Evolutionary conservation across 164 flowering plant genomes (phyloP).

Genomic region (Dillenia turbinata): DNA sequence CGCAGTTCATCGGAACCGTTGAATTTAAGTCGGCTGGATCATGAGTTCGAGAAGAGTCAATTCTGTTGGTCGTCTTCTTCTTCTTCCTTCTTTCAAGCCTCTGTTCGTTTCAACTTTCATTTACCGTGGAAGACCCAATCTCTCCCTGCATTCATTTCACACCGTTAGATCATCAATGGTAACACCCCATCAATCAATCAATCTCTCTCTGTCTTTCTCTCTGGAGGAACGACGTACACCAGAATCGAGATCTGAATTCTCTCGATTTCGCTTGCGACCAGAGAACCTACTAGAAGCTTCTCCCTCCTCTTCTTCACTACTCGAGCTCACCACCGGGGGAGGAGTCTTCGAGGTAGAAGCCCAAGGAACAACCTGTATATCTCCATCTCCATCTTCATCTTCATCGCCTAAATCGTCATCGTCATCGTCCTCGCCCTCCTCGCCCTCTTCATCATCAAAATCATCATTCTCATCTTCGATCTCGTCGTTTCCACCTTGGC

Average conservation of each 20-base stretch:
- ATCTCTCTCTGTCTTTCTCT: too few species aligned
- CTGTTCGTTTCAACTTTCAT: too few species aligned
- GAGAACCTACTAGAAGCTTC: slow-evolving; percentile 10
- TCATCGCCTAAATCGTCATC: slow-evolving; percentile 11
- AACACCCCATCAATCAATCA: too few species aligned
- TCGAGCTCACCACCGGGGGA: slow-evolving; percentile 23
- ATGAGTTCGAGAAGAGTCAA: too few species aligned
- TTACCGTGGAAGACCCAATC: too few species aligned
- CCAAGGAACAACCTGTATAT: slow-evolving; percentile 42
- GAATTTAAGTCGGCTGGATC: too few species aligned
- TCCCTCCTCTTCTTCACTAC: slow-evolving; percentile 23
- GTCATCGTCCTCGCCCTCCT: slow-evolving; percentile 9
- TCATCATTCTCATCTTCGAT: slow-evolving; percentile 8
- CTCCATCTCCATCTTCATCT: slow-evolving; percentile 25
- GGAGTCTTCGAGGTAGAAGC: slow-evolving; percentile 21
- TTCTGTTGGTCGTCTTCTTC: too few species aligned
- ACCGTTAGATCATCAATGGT: too few species aligned
- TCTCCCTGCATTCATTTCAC: too few species aligned
- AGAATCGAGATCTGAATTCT: slow-evolving; percentile 22
- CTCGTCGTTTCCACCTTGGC: slow-evolving; percentile 1
- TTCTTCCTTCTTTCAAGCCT: too few species aligned
- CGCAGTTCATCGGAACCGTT: too few species aligned
- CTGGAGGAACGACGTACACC: slow-evolving; percentile 20
- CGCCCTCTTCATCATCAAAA: slow-evolving; percentile 5
- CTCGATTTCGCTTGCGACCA: slow-evolving; percentile 29